Conservation (phyloP, 2,329 filamentous ascomycete species). For the Penicillium brevicompactum region DNA sequence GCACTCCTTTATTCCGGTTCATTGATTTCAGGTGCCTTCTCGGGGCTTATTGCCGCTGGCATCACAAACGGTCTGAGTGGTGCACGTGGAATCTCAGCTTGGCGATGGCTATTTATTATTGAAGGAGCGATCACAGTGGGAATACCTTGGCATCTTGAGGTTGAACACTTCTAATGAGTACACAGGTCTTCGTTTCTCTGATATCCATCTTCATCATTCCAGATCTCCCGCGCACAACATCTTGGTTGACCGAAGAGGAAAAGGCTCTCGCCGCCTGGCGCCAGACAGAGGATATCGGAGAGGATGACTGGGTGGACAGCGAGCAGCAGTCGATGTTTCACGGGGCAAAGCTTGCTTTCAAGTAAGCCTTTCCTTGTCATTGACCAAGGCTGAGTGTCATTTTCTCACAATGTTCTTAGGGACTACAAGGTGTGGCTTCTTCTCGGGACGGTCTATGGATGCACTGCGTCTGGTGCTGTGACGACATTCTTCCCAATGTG, state of each 20-base stretch:
- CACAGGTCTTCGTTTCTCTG: not conserved
- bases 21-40: slow-evolving; percentile 54
- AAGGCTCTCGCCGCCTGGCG: not conserved
- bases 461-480: slow-evolving; percentile 17
- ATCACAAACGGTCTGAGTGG: slow-evolving; percentile 47
- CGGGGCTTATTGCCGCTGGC: slow-evolving; percentile 57
- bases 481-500: slow-evolving; percentile 22
- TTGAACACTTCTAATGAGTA: not conserved
- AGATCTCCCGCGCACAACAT: not conserved
- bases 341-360: slow-evolving; percentile 17
- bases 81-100: slow-evolving; percentile 37
- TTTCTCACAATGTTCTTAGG: slow-evolving; percentile 6
- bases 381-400: not conserved
- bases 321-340: slow-evolving; percentile 16
- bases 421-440: slow-evolving; percentile 18
- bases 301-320: slow-evolving; percentile 16
- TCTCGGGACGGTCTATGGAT: slow-evolving; percentile 18
- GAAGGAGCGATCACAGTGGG: slow-evolving; percentile 40
- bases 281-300: slow-evolving; percentile 4
- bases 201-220: not conserved
- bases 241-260: not conserved
- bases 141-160: not conserved
- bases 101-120: slow-evolving; percentile 38
- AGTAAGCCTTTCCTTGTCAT: not conserved
- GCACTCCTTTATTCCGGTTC: slow-evolving; percentile 57